phyloP scores from a whole-genome alignment of 257 asterid genomes.

The Lantana camara region DNA sequence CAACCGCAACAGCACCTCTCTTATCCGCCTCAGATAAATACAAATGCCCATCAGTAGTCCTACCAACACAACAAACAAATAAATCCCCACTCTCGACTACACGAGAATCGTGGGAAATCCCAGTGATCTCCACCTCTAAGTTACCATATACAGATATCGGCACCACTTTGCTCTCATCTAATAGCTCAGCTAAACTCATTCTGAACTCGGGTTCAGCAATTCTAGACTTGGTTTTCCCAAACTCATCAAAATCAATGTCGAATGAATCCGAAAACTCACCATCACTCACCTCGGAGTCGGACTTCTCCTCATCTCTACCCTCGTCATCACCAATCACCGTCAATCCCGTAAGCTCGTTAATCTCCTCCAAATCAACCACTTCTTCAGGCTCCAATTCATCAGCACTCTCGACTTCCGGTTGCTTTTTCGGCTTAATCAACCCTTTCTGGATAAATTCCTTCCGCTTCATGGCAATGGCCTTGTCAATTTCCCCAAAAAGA shows the following conservation, averaged over 20 bases:
- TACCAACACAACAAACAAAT: conserved; percentile 82
- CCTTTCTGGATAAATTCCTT: conserved; percentile 85
- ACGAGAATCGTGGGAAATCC: conserved; percentile 89
- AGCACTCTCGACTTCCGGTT: conserved; percentile 34
- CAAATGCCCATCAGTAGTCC: conserved; percentile 69
- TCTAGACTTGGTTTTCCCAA: conserved; percentile 63
- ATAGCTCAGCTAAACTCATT: conserved; percentile 84
- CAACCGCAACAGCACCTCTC: conserved; percentile 95
- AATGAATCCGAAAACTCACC: conserved; percentile 49
- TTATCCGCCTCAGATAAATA: conserved; percentile 84
- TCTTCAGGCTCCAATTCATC: conserved; percentile 92
- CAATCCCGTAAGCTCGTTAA: conserved; percentile 68
- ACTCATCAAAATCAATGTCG: conserved; percentile 81
- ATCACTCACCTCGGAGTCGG: conserved; percentile 68
- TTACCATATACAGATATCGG: conserved; percentile 81
- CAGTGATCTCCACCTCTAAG: conserved; percentile 73
- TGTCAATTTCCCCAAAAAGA: conserved; percentile 90
- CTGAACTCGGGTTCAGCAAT: conserved; percentile 79
- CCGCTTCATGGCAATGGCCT: conserved; percentile 85
- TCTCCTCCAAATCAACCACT: conserved; percentile 87
- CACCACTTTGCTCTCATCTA: conserved; percentile 89
- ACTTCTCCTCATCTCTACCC: conserved; percentile 41
- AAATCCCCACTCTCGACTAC: conserved; percentile 87
- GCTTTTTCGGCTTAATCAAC: conserved; percentile 52
- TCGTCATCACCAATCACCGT: conserved; percentile 50